Base-by-base conservation (phyloP, 2,329 filamentous ascomycete genomes). In the Sporothrix brasiliensis region DNA sequence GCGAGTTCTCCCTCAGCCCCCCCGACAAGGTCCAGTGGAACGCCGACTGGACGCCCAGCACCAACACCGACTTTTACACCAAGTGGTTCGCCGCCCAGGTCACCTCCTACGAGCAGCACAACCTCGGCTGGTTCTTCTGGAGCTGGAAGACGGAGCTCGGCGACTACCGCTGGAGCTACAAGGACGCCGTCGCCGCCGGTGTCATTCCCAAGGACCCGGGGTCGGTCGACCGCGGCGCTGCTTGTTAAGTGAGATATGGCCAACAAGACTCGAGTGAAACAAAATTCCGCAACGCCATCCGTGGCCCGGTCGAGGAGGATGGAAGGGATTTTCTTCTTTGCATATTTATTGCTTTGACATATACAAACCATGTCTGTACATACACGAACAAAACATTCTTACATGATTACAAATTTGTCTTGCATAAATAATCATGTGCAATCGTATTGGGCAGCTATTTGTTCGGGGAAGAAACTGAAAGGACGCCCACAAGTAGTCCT, bases 1-100 rank as follows among this genome's bases (percentile, higher is more conserved):
- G 87, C 44, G 88, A 90, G 76, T 90, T 86, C 83, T 84, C 83
- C 54, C 76, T 90, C 9, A 81, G 81, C 52, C 82, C 86, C 1
- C 83, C 84, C 11, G 82, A 83, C 72, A 76, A 82, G 21, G 78
- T 86, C 9, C 79, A 88, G 75, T 79, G 77, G 75, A 82, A 75
- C 1, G 71, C 75, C 2, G 83, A 80, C 34, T 88, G 82, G 81
- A 60, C 56, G 75, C 82, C 78, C 11, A 79, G 74, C 68, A 74
- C 76, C 47, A 80, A 85, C 69, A 75, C 77, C 68, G 78, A 76
- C 1, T 90, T 88, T 77, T 89, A 89, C 76, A 78, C 74, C 61
- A 77, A 81, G 58, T 89, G 83, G 81, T 89, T 86, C 49, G 69
- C 73, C 7, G 74, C 74, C 3, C 73, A 74, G 68, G 54, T 73